Evolutionary conservation across 805 yeast genomes (phyloP), one percentile per base, ranked within the genome.

Genomic region (Candida silvicultrix): DNA sequence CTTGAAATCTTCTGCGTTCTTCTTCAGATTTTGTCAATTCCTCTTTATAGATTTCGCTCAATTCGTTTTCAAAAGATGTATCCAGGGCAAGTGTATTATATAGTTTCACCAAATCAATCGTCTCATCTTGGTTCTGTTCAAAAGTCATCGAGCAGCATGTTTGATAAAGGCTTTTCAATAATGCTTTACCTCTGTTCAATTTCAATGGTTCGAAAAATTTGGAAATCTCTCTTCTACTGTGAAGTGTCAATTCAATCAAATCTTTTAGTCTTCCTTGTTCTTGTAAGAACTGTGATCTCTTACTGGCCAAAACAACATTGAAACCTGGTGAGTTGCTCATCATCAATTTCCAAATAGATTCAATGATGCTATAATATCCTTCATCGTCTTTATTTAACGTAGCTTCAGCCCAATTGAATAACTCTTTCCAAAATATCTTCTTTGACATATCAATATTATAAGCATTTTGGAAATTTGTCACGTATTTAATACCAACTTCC

Each of bases 1-100:
- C 53, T 38, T 48, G 50, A 40, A 57, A 59, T 36, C 45, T 42
- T 11, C 44, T 42, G 11, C 49, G 46, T n/a, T 52, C 46, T 32
- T 22, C 42, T 21, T 35, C 4, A 11, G 48, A 50, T 14, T 12
- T 15, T 1, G n/a, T 41, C 10, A 42, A 41, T 3, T 51, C 21
- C 14, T 22, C 43, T 3, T 22, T 12, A 3, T 40, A 29, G 5
- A 19, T 20, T 15, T 18, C n/a, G 2, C 32, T 5, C 10, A 47
- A 6, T 4, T 14, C 3, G 2, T 34, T 21, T 5, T 31, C 5
- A 18, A 47, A 52, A 9, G 14, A 11, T 2, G 7, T 7, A 21
- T 28, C 44, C 10, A 48, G 31, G 5, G 45, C 16, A 19, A 46
- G 7, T 5, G 4, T 8, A 16, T 20, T 10, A 5, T 4, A 7